Conservation (phyloP, 768 basidiomycete genomes). For the Xanthoconium purpureum region DNA sequence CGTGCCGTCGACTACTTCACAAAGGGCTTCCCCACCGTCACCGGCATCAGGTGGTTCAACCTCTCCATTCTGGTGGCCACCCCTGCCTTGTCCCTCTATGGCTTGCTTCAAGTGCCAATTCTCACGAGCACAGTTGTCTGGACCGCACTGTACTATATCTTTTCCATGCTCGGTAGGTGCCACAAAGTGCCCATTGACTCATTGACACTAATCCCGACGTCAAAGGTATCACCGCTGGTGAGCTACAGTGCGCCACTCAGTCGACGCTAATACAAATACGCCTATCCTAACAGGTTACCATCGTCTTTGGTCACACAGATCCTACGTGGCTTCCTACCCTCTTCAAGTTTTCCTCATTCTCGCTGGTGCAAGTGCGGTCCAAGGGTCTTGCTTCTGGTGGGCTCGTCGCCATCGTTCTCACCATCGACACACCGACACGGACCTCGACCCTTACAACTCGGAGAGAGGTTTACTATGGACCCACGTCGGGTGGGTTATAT, state of each 20-base stretch:
- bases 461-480: constrained; percentile 77
- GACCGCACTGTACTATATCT: constrained; percentile 70
- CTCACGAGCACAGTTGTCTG: constrained; percentile 56
- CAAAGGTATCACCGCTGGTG: constrained; percentile 52
- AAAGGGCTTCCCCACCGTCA: constrained; percentile 44
- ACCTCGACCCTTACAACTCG: constrained; percentile 81
- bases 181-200: constrained; percentile 3
- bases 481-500: constrained; percentile 82
- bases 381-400: constrained; percentile 90
- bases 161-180: constrained; percentile 76
- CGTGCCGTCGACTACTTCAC: constrained; percentile 15
- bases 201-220: constrained; percentile 10
- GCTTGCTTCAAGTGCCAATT: constrained; percentile 48
- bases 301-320: constrained; percentile 82
- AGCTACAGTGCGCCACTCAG: not conserved
- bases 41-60: constrained; percentile 74
- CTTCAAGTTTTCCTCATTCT: constrained; percentile 69
- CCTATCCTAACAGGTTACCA: constrained; percentile 57
- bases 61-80: constrained; percentile 65
- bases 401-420: constrained; percentile 79
- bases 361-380: constrained; percentile 78
- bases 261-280: constrained; percentile 1
- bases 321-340: constrained; percentile 71
- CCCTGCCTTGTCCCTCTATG: constrained; percentile 69
- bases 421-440: constrained; percentile 83